phyloP scores from a whole-genome alignment of 1,139 yeast species.

The Waltiozyma solani region DNA sequence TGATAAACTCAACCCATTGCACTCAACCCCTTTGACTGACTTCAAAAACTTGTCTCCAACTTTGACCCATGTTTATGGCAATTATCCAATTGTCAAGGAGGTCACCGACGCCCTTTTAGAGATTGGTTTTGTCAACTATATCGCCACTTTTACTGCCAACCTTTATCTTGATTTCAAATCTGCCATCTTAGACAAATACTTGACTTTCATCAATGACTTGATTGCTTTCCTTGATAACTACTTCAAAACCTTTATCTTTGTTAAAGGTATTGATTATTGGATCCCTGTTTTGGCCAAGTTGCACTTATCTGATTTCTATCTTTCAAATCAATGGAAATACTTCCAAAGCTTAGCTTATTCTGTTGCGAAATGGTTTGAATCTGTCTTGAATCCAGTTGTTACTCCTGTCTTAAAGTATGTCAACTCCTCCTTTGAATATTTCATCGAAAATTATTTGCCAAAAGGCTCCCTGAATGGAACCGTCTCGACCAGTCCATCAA shows the following conservation, averaged over 20 bases:
- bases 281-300: conserved; percentile 3
- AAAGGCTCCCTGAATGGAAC: neutral
- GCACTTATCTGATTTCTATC: conserved; percentile 6
- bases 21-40: conserved; percentile 5
- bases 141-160: conserved; percentile 5
- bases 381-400: conserved; percentile 7
- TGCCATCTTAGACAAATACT: conserved; percentile 4
- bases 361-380: conserved; percentile 1
- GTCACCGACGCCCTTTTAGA: conserved; percentile 3
- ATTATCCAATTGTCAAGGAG: conserved; percentile 9
- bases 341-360: neutral
- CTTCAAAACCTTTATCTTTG: conserved; percentile 2
- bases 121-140: conserved; percentile 6
- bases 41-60: conserved; percentile 9
- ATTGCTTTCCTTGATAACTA: conserved; percentile 5
- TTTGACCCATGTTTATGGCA: conserved; percentile 5
- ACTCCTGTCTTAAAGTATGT: conserved; percentile 10
- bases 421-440: conserved; percentile 9
- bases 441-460: conserved; percentile 9
- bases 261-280: conserved; percentile 6
- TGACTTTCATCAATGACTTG: conserved; percentile 4
- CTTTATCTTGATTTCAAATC: conserved; percentile 5
- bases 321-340: conserved; percentile 1
- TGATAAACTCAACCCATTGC: neutral
- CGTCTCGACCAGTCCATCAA: neutral